A percentile compares a stretch with the other conserved stretches of the same genome.
These are phyloP conservation scores for Pythium apleroticum DNA, from an alignment of 352 stramenopile species.

Conservation along the genomic window DNA sequence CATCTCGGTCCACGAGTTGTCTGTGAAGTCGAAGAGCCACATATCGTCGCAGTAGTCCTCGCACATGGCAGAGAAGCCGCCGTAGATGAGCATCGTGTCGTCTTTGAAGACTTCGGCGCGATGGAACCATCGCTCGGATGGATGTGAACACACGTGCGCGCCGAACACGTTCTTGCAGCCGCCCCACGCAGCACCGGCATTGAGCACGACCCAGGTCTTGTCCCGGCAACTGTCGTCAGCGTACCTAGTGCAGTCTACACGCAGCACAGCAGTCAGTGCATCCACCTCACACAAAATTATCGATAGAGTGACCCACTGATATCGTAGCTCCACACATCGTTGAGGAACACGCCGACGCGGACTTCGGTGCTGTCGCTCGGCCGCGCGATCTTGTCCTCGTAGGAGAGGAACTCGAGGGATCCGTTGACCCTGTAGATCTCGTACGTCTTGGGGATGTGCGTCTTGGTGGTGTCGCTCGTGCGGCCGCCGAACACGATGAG, in stretches of 20 bases:
- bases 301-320: slow-evolving; percentile 50
- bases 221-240: slow-evolving; percentile 81
- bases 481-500: slow-evolving; percentile 93
- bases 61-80: slow-evolving; percentile 91
- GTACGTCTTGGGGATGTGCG: slow-evolving; percentile 92
- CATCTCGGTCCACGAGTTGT: slow-evolving; percentile 90
- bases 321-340: slow-evolving; percentile 97
- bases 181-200: slow-evolving; percentile 87
- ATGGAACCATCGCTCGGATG: slow-evolving; percentile 89
- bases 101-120: slow-evolving; percentile 88
- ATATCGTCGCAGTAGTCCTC: slow-evolving; percentile 96
- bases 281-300: background rate
- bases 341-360: slow-evolving; percentile 90
- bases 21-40: slow-evolving; percentile 92
- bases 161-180: slow-evolving; percentile 89
- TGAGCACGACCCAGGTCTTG: slow-evolving; percentile 83
- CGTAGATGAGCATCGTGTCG: slow-evolving; percentile 92
- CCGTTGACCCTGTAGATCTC: slow-evolving; percentile 81
- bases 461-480: slow-evolving; percentile 84
- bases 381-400: slow-evolving; percentile 83
- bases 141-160: slow-evolving; percentile 86
- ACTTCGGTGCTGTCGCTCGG: slow-evolving; percentile 46
- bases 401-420: slow-evolving; percentile 84
- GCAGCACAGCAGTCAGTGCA: background rate
- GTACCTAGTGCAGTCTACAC: slow-evolving; percentile 79